Evolutionary conservation across 2,329 filamentous ascomycete genomes (phyloP), one percentile per base, ranked within the genome.

Genomic region (Ramularia endophylla): DNA sequence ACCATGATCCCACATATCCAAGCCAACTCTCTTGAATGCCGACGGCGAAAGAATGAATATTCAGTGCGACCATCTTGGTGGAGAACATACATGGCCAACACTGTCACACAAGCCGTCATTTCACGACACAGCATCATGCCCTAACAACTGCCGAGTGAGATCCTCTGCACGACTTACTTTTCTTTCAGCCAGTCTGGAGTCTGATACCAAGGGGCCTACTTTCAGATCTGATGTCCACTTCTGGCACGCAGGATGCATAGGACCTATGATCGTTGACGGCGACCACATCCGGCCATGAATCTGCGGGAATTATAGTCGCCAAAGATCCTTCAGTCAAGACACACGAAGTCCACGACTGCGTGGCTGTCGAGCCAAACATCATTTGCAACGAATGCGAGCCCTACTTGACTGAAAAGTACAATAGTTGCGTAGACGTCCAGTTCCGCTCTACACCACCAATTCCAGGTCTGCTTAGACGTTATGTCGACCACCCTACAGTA

Each of bases 231-330:
- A 95, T 66, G 83, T 97, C 42, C 90, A 97, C 70, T 97, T 97
- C 73, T 97, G 90, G 90, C 87, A 94, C 63, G 84, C 85, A 36
- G 90, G 90, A 53, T 86, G 85, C 70, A 97, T 97, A 62, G 90
- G 90, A 19, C 89, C 89, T 54, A 95, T 95, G 89, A 83, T 95
- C 50, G 90, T 97, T 35, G 77, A 77, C 53, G 85, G 77, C 59
- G 83, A 89, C 59, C 90, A 95, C 66, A 88, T 95, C 59, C 81
- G 90, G 90, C 53, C 90, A 97, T 72, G 90, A 97, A 70, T 92
- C 87, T 29, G 84, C 88, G 3, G 90, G 89, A 50, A 81, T 73
- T 29, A 68, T 95, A 45, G 76, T 95, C 53, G 85, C 88, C 12
- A 83, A 83, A 39, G 85, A 90, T 66, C 78, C 86, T 29, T 86